A percentile compares a stretch with the other conserved stretches of the same genome.
Conservation (phyloP, 768 basidiomycete genomes). For the Amanita subjunquillea region DNA sequence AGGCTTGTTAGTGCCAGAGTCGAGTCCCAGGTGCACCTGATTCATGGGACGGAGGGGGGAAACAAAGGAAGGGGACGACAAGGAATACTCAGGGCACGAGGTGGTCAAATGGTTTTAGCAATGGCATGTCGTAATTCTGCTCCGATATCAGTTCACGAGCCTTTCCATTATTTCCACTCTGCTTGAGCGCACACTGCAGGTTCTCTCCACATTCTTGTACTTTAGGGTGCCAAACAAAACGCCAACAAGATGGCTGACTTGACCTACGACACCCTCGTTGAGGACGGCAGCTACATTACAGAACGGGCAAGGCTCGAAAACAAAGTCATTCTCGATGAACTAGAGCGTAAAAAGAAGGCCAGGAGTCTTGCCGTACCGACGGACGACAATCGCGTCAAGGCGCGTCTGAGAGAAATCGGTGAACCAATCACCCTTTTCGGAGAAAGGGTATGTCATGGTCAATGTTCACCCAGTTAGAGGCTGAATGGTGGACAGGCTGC, state of each 20-base stretch:
- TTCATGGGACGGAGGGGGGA: conserved; percentile 24
- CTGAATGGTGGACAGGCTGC: conserved; percentile 53
- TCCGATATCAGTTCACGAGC: background rate
- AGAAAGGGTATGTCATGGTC: conserved; percentile 72
- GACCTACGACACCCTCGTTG: conserved; percentile 64
- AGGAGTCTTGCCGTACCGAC: conserved; percentile 92
- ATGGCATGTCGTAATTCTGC: conserved; percentile 5
- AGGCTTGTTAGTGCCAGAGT: conserved; percentile 24
- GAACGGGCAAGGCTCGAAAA: conserved; percentile 74
- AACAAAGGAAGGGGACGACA: conserved; percentile 22
- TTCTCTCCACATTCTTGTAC: background rate
- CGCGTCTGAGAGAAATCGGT: conserved; percentile 82
- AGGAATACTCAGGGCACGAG: conserved; percentile 1
- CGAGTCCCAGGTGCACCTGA: conserved; percentile 24
- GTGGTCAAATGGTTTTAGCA: conserved; percentile 8
- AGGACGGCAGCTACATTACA: conserved; percentile 68
- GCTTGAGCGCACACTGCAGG: background rate
- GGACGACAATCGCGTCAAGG: conserved; percentile 89
- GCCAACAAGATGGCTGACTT: conserved; percentile 55
- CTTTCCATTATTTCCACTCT: background rate
- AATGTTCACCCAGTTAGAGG: conserved; percentile 6
- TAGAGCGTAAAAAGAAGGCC: conserved; percentile 97
- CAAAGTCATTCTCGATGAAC: conserved; percentile 83
- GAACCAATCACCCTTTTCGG: conserved; percentile 98
- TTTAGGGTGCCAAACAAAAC: background rate